phyloP scores from a whole-genome alignment of 208 protist genomes.

The Angomonas deanei region DNA sequence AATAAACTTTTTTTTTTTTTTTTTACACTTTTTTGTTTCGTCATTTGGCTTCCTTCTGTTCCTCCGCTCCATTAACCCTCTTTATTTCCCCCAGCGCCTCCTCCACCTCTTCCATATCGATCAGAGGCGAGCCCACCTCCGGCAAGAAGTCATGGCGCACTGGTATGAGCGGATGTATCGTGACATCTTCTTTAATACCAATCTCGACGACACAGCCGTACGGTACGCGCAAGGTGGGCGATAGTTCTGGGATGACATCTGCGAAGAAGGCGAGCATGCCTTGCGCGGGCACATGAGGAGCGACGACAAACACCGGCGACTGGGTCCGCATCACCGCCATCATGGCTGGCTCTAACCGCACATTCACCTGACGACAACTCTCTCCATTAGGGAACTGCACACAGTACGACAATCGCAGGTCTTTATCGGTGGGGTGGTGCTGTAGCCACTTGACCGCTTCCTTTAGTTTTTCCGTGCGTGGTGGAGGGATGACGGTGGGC shows the following conservation, averaged over 20 bases:
- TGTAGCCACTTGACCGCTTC: constrained; percentile 36
- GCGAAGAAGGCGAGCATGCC: constrained; percentile 70
- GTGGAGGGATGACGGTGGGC: constrained; percentile 1
- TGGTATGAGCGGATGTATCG: constrained; percentile 58
- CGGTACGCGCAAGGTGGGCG: constrained; percentile 59
- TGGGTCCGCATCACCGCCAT: constrained; percentile 85
- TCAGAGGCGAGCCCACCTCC: constrained; percentile 8
- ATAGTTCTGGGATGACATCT: constrained; percentile 73
- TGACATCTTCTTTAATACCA: constrained; percentile 65
- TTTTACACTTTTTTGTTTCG: too few species aligned
- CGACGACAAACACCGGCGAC: constrained; percentile 72
- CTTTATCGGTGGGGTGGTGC: constrained; percentile 32
- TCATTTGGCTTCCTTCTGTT: too few species aligned
- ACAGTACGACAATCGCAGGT: constrained; percentile 62
- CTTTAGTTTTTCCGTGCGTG: constrained; percentile 31
- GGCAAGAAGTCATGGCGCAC: constrained; percentile 1
- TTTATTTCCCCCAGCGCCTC: constrained; percentile 3
- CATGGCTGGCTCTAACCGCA: constrained; percentile 74
- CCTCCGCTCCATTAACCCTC: too few species aligned
- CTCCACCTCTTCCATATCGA: constrained; percentile 19
- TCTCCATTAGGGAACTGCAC: constrained; percentile 83
- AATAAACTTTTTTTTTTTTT: too few species aligned
- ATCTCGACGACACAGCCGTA: constrained; percentile 71
- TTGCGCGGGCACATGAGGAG: constrained; percentile 58
- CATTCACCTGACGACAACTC: constrained; percentile 81